phyloP scores from a whole-genome alignment of 2,329 filamentous ascomycete species.

The Talaromyces sp. region DNA sequence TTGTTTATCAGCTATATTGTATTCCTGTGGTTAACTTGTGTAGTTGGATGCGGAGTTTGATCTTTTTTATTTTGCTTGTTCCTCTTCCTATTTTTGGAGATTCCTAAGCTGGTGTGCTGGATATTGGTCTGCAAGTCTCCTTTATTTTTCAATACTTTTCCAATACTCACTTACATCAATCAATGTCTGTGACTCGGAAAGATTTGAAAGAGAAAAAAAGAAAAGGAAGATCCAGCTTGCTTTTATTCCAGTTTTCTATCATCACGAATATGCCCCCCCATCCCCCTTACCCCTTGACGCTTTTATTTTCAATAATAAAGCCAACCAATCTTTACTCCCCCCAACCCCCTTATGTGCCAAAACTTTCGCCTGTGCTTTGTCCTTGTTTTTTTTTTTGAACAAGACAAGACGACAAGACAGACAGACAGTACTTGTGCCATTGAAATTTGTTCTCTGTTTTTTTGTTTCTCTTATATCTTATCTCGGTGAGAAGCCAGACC shows the following conservation, averaged over 20 bases:
- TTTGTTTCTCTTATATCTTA: neutral
- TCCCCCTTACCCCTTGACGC: neutral
- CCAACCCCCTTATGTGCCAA: neutral
- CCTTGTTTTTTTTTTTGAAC: neutral
- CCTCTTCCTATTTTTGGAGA: neutral
- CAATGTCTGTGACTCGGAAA: neutral
- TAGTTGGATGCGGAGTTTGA: slow-evolving; percentile 40
- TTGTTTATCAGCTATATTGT: slow-evolving; percentile 30
- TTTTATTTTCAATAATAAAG: neutral
- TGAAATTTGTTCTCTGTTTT: neutral
- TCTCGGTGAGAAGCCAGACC: neutral
- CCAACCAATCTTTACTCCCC: neutral
- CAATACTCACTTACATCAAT: no score
- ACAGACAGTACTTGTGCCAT: neutral
- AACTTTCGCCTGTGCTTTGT: neutral
- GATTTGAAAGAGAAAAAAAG: neutral
- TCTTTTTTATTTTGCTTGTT: slow-evolving; percentile 24
- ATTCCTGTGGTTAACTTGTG: slow-evolving; percentile 19
- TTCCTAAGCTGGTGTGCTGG: slow-evolving; percentile 22
- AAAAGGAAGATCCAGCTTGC: neutral
- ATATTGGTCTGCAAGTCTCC: slow-evolving; percentile 14
- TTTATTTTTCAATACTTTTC: neutral
- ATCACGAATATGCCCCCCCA: neutral
- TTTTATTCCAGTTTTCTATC: neutral
- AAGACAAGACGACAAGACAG: neutral